Evolutionary conservation across 176 grass and related monocot genomes (phyloP), one percentile per base, ranked within the genome.

Genomic region (Avena sativa): DNA sequence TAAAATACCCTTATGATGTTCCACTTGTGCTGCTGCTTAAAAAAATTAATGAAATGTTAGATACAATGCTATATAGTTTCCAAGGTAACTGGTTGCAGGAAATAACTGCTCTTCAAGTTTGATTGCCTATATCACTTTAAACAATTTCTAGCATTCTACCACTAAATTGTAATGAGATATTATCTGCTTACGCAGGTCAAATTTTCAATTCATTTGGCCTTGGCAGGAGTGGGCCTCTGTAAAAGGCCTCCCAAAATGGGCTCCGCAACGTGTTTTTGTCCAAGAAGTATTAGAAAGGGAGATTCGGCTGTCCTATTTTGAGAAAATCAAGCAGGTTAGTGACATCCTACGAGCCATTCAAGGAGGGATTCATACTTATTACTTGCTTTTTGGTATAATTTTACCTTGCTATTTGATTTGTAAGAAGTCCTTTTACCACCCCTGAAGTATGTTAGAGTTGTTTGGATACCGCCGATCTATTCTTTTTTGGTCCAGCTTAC

Each of bases 231-330:
- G 97, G 97, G 92, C 86, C 82, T 90, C 96, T 81, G 94, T 99
- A 50, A 96, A 92, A 81, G 97, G 91, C 83, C 94, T 99, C 73
- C 97, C 97, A 71, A 99, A 81, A 84, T 96, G 97, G 94, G 94
- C 94, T 64, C 92, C 90, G 12, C 94, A 99, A 74, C 85, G 92
- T 65, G 97, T 96, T 84, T 99, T 99, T 90, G 97, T 99, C 81
- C 97, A 96, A 90, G 97, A 99, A 89, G 94, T 99, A 74, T 89
- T 96, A 85, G 97, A 99, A 90, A 92, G 97, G 83, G 97, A 99
- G 91, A 68, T 94, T 70, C 89, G 92, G 40, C 88, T 99, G 67
- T 99, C 94, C 8, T 96, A 99, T 81, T 96, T 90, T 16, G 94
- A 99, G 75, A 99, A 96, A 93, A 99, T 99, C 71, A 96, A 96